Evolutionary conservation across 2,329 filamentous ascomycete genomes (phyloP).

Genomic region (Sphaceloma murrayae): DNA sequence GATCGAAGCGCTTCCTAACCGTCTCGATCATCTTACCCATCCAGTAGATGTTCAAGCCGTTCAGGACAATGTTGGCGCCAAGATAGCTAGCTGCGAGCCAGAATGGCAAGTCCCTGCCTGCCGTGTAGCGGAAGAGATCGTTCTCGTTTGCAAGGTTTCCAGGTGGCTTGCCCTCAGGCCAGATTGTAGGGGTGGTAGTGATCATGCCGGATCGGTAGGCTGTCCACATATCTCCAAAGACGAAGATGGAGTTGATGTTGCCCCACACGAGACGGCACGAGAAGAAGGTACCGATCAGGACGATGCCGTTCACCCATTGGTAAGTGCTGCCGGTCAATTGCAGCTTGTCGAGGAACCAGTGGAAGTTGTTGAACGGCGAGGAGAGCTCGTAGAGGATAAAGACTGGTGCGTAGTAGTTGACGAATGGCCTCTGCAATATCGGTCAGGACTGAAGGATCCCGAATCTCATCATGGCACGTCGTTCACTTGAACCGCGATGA

Average conservation of each 20-base stretch:
- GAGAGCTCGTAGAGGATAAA: slow-evolving; percentile 87
- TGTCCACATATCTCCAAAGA: slow-evolving; percentile 60
- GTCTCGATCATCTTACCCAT: slow-evolving; percentile 79
- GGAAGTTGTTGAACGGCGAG: slow-evolving; percentile 74
- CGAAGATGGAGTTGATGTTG: slow-evolving; percentile 54
- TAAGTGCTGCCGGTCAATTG: slow-evolving; percentile 63
- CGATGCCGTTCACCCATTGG: slow-evolving; percentile 69
- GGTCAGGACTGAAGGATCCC: no score
- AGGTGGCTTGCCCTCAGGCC: slow-evolving; percentile 5
- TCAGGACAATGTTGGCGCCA: slow-evolving; percentile 60
- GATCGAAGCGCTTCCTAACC: slow-evolving; percentile 64
- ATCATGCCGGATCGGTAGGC: slow-evolving; percentile 28
- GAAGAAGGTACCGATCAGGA: slow-evolving; percentile 66
- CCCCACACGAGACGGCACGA: slow-evolving; percentile 69
- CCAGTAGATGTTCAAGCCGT: slow-evolving; percentile 74
- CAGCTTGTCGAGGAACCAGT: slow-evolving; percentile 88
- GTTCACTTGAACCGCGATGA: background rate
- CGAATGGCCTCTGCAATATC: slow-evolving; percentile 73
- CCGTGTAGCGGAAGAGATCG: slow-evolving; percentile 43
- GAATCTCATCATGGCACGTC: background rate
- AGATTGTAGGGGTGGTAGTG: slow-evolving; percentile 16
- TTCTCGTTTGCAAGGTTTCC: slow-evolving; percentile 17
- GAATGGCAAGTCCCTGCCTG: slow-evolving; percentile 44
- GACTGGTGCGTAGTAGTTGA: slow-evolving; percentile 70
- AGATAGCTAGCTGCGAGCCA: slow-evolving; percentile 64